phyloP scores from a whole-genome alignment of 2,329 filamentous ascomycete genomes.

The Xylaria sp. region DNA sequence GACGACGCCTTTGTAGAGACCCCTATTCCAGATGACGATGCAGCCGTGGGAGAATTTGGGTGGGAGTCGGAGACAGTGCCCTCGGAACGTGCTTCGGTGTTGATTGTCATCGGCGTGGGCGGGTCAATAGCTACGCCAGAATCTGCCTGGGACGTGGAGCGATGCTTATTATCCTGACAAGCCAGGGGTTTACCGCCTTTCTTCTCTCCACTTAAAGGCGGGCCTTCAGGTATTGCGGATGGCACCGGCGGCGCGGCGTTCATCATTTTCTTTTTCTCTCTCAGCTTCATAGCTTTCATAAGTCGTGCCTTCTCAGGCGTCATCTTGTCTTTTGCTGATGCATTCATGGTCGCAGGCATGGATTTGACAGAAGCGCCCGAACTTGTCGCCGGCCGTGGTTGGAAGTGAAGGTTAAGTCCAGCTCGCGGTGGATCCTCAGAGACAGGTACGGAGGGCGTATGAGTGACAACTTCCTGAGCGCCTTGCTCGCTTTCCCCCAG shows the following conservation, averaged over 20 bases:
- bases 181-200: slow-evolving; percentile 28
- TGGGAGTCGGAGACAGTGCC: slow-evolving; percentile 59
- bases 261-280: slow-evolving; percentile 73
- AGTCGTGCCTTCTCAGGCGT: slow-evolving; percentile 88
- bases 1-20: slow-evolving; percentile 67
- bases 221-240: slow-evolving; percentile 26
- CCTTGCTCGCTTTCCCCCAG: slow-evolving; percentile 41
- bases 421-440: slow-evolving; percentile 35
- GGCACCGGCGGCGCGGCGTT: slow-evolving; percentile 31
- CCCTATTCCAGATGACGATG: slow-evolving; percentile 55
- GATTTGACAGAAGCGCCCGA: slow-evolving; percentile 49
- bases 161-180: slow-evolving; percentile 36
- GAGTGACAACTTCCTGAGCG: slow-evolving; percentile 39
- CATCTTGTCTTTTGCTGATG: slow-evolving; percentile 54
- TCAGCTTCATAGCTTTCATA: slow-evolving; percentile 90
- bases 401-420: slow-evolving; percentile 40
- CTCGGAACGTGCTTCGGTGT: slow-evolving; percentile 50
- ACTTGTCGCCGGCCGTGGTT: slow-evolving; percentile 47
- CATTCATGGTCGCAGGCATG: slow-evolving; percentile 44
- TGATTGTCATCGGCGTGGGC: slow-evolving; percentile 38
- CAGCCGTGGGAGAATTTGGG: slow-evolving; percentile 57
- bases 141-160: slow-evolving; percentile 52
- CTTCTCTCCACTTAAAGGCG: slow-evolving; percentile 29
- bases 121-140: slow-evolving; percentile 59
- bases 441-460: slow-evolving; percentile 41